Percentiles rank a stretch among this genome's conserved stretches.
phyloP scores from a whole-genome alignment of 345 rosid genomes.

The Hevea brasiliensis region DNA sequence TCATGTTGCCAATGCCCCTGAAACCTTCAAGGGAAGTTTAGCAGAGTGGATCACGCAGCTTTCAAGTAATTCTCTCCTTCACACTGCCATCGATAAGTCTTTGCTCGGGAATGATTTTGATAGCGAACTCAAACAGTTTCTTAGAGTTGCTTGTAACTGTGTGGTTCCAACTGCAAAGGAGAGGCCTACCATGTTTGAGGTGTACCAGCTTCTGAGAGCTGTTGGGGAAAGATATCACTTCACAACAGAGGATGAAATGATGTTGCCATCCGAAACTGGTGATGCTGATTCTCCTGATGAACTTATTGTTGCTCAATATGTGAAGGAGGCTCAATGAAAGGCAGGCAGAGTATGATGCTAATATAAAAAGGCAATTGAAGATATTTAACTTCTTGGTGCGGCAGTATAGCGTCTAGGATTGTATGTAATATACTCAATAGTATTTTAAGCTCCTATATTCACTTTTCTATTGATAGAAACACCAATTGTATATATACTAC shows the following conservation, averaged over 20 bases:
- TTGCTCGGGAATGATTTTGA: constrained; percentile 59
- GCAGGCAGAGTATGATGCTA: background rate
- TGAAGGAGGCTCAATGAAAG: constrained; percentile 20
- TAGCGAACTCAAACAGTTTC: constrained; percentile 61
- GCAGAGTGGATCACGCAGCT: constrained; percentile 72
- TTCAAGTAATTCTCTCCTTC: constrained; percentile 48
- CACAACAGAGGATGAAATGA: constrained; percentile 59
- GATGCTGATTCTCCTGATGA: constrained; percentile 57
- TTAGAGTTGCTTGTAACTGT: constrained; percentile 76
- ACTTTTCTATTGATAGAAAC: background rate
- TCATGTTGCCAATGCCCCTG: constrained; percentile 50
- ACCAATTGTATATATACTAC: background rate
- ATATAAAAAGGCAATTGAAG: no score
- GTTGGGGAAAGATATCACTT: constrained; percentile 78
- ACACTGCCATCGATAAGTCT: constrained; percentile 52
- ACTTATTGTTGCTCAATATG: constrained; percentile 68
- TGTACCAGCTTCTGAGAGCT: constrained; percentile 72
- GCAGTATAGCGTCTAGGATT: no score
- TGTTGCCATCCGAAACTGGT: constrained; percentile 56
- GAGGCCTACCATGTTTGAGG: constrained; percentile 85
- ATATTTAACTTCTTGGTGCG: no score
- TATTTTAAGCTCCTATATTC: background rate
- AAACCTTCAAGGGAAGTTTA: constrained; percentile 75
- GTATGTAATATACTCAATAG: background rate
- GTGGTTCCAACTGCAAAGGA: constrained; percentile 58